Conservation (phyloP, 2,329 filamentous ascomycete genomes). For the Tolypocladium nubicola region DNA sequence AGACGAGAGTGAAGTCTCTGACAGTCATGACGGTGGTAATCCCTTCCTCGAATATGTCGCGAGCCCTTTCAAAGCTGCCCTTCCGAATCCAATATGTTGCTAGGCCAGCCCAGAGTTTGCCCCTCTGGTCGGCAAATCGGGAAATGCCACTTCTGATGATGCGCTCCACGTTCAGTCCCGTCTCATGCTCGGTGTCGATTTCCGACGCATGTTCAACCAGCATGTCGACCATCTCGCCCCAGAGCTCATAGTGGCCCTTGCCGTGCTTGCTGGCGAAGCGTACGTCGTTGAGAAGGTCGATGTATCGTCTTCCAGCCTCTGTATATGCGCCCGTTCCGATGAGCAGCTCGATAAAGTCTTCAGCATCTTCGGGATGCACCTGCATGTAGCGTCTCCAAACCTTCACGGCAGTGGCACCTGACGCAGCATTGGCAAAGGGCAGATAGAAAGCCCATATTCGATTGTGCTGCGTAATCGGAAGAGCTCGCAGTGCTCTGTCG, state of each 20-base stretch:
- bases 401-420: slow-evolving; percentile 80
- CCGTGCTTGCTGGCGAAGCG: slow-evolving; percentile 86
- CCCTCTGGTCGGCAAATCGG: slow-evolving; percentile 85
- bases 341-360: slow-evolving; percentile 89
- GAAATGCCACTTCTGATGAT: slow-evolving; percentile 89
- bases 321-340: slow-evolving; percentile 75
- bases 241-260: slow-evolving; percentile 92
- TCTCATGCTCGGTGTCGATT: slow-evolving; percentile 69
- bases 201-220: slow-evolving; percentile 84
- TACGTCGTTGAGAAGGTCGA: slow-evolving; percentile 82
- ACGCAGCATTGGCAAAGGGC: slow-evolving; percentile 82
- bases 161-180: slow-evolving; percentile 78
- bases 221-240: slow-evolving; percentile 95
- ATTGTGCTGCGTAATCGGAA: slow-evolving; percentile 91
- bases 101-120: slow-evolving; percentile 88
- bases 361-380: slow-evolving; percentile 86
- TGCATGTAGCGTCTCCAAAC: slow-evolving; percentile 97
- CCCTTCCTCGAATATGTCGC: slow-evolving; percentile 91
- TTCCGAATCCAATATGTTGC: slow-evolving; percentile 95
- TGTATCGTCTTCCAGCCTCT: slow-evolving; percentile 84
- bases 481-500: slow-evolving; percentile 79
- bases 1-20: slow-evolving; percentile 90
- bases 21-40: slow-evolving; percentile 98
- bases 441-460: slow-evolving; percentile 89
- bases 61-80: slow-evolving; percentile 83